A percentile compares a stretch with the other conserved stretches of the same genome.
phyloP scores from a whole-genome alignment of 1,139 yeast genomes.

The Debaryomyces fabryi region DNA sequence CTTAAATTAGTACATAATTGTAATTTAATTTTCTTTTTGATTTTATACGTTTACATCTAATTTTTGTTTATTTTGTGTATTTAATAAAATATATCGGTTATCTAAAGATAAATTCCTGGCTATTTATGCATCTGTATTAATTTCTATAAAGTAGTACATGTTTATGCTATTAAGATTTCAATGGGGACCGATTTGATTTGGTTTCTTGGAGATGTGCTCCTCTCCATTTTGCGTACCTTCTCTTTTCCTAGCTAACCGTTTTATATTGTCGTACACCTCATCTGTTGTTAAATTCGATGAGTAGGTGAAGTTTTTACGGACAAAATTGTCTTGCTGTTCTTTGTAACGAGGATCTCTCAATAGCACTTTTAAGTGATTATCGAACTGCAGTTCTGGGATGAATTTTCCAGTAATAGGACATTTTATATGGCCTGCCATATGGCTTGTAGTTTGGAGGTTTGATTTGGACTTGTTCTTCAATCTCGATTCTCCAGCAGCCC shows the following conservation, averaged over 20 bases:
- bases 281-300: conserved; percentile 66
- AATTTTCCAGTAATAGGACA: conserved; percentile 76
- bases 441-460: not conserved
- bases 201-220: conserved; percentile 3
- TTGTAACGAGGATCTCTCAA: conserved; percentile 79
- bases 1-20: conserved; percentile 42
- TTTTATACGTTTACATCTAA: conserved; percentile 14
- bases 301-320: conserved; percentile 59
- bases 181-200: conserved; percentile 9
- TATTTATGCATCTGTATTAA: not conserved
- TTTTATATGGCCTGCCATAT: conserved; percentile 43
- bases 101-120: not conserved
- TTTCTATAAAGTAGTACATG: not conserved
- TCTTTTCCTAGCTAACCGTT: conserved; percentile 54
- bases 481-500: conserved; percentile 71
- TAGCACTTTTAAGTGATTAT: conserved; percentile 70
- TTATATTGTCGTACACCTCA: conserved; percentile 76
- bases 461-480: conserved; percentile 28
- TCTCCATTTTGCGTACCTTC: conserved; percentile 11
- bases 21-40: conserved; percentile 13
- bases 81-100: conserved; percentile 22
- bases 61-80: conserved; percentile 24
- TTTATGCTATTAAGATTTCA: not conserved
- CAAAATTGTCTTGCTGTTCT: conserved; percentile 66
- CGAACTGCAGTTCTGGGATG: conserved; percentile 73